Conservation (phyloP, 148 eudicot genomes). For the Camellia sinensis region DNA sequence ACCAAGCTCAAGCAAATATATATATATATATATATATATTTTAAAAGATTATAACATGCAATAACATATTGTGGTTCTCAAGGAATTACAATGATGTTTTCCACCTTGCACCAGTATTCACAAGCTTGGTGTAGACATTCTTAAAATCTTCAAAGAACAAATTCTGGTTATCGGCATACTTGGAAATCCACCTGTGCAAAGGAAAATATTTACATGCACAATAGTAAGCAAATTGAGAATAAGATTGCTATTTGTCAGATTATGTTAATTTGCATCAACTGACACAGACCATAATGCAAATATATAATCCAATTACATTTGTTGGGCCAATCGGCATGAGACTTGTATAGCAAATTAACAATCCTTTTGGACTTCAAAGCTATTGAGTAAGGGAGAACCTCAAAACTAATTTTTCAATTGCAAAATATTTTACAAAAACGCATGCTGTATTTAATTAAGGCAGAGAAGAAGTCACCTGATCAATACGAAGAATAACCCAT, state of each 20-base stretch:
- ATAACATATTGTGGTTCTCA: neutral
- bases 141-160: slow-evolving; percentile 77
- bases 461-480: neutral
- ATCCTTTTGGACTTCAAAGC: neutral
- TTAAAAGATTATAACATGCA: neutral
- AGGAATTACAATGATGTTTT: slow-evolving; percentile 27
- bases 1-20: neutral
- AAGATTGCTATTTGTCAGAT: neutral
- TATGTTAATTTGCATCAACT: neutral
- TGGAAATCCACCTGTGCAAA: slow-evolving; percentile 69
- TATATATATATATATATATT: neutral
- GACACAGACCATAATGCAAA: neutral
- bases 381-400: neutral
- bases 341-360: neutral
- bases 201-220: neutral
- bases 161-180: slow-evolving; percentile 67
- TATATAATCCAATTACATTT: neutral
- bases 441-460: neutral
- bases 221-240: neutral
- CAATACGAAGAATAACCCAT: neutral
- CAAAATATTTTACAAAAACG: neutral
- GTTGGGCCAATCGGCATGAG: neutral
- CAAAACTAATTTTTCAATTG: neutral
- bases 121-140: slow-evolving; percentile 83
- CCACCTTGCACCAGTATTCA: slow-evolving; percentile 86